Percentiles rank a stretch among this genome's conserved stretches.
These are phyloP conservation scores for Argentina anserina DNA, from an alignment of 306 rosid genomes.

Conservation along the genomic window DNA sequence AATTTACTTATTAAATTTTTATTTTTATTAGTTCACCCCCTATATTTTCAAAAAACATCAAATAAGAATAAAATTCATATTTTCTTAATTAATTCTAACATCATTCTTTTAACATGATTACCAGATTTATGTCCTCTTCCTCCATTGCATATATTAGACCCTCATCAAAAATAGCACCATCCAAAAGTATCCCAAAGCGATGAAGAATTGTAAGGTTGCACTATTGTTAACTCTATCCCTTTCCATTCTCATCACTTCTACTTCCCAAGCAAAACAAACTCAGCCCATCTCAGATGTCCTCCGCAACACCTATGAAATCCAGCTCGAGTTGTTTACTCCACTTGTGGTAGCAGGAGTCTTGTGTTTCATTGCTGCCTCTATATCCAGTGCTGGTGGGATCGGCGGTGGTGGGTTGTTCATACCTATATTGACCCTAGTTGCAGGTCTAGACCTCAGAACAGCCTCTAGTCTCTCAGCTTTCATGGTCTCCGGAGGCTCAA, in stretches of 20 bases:
- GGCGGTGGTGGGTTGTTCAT: slow-evolving; percentile 88
- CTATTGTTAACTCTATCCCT: slow-evolving; percentile 31
- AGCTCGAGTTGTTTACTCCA: slow-evolving; percentile 29
- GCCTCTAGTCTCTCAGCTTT: slow-evolving; percentile 84
- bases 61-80: too few species aligned
- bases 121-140: neutral
- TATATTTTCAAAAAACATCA: too few species aligned
- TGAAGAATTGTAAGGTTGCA: slow-evolving; percentile 30
- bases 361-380: slow-evolving; percentile 64
- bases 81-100: too few species aligned
- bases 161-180: neutral
- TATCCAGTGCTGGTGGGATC: slow-evolving; percentile 85
- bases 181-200: neutral
- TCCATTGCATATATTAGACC: neutral
- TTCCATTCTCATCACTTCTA: slow-evolving; percentile 27
- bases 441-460: slow-evolving; percentile 70
- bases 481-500: slow-evolving; percentile 92
- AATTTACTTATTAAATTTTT: too few species aligned
- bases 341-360: slow-evolving; percentile 41
- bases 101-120: neutral
- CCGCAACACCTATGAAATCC: slow-evolving; percentile 29
- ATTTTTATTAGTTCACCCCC: too few species aligned
- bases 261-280: slow-evolving; percentile 51
- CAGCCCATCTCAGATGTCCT: slow-evolving; percentile 35
- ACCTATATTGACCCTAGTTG: slow-evolving; percentile 59